phyloP scores from a whole-genome alignment of 495 filamentous ascomycete genomes.

The Neurospora discreta region DNA sequence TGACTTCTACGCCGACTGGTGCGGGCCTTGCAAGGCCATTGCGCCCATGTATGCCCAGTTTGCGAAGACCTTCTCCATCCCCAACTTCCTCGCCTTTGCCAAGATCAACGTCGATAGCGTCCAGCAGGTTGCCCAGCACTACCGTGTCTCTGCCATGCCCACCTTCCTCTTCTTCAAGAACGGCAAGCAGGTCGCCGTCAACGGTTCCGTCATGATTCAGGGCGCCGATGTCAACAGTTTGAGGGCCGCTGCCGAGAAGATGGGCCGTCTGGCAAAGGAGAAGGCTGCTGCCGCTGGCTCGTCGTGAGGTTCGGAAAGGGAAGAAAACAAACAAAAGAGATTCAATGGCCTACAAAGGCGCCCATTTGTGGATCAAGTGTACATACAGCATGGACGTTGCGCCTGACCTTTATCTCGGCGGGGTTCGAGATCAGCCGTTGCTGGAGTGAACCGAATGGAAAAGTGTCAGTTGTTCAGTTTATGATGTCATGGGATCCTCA shows the following conservation, averaged over 20 bases:
- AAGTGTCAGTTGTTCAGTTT: not conserved
- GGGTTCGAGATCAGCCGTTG: not conserved
- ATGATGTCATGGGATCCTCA: not conserved
- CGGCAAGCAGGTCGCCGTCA: constrained; percentile 54
- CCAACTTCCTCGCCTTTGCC: constrained; percentile 41
- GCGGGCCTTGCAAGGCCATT: constrained; percentile 56
- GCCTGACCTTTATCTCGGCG: not conserved
- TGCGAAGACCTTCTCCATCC: constrained; percentile 34
- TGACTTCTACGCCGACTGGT: constrained; percentile 56
- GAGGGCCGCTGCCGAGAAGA: constrained; percentile 15
- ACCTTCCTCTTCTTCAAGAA: constrained; percentile 87
- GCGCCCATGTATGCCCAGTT: constrained; percentile 46
- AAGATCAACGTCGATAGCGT: constrained; percentile 50
- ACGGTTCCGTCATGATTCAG: constrained; percentile 36
- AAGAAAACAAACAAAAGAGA: not conserved
- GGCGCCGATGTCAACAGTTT: constrained; percentile 16
- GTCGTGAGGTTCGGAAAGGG: not conserved
- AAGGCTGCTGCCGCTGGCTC: constrained; percentile 15
- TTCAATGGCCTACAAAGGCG: not conserved
- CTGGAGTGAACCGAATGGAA: not conserved
- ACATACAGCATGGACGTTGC: not conserved
- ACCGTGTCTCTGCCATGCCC: constrained; percentile 54
- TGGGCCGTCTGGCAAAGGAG: constrained; percentile 18
- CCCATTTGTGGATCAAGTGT: not conserved
- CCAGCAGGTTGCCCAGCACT: constrained; percentile 36